Percentiles rank a stretch among this genome's conserved stretches.
These are phyloP conservation scores for Cyclanthera cordifolia DNA, from an alignment of 306 rosid species.

Conservation along the genomic window DNA sequence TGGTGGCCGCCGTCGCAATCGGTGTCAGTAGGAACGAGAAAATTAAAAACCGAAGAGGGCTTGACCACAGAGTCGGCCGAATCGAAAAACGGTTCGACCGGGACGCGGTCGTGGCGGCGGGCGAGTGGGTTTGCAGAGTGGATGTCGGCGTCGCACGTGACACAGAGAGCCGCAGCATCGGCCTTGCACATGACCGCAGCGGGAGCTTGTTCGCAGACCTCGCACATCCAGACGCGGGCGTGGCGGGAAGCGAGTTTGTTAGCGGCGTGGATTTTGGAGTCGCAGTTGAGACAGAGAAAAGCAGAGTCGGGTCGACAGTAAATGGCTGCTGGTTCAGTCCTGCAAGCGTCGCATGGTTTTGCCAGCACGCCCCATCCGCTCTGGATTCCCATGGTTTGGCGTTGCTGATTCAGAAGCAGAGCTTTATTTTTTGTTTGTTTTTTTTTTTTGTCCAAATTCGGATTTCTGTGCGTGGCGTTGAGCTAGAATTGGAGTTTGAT, in stretches of 20 bases:
- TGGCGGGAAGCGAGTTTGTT: constrained; percentile 55
- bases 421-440: not conserved
- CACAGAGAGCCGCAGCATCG: constrained; percentile 85
- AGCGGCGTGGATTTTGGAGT: constrained; percentile 52
- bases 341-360: constrained; percentile 74
- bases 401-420: not conserved
- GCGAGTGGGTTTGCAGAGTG: constrained; percentile 91
- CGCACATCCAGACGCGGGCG: constrained; percentile 90
- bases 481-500: not conserved
- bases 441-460: not conserved
- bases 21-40: constrained; percentile 21
- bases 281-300: constrained; percentile 71
- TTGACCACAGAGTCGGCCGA: constrained; percentile 40
- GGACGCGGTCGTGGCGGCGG: constrained; percentile 82
- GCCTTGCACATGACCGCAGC: constrained; percentile 92
- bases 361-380: constrained; percentile 36
- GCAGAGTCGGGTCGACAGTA: constrained; percentile 68
- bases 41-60: constrained; percentile 29
- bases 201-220: constrained; percentile 92
- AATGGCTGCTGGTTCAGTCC: constrained; percentile 35
- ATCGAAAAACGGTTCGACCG: constrained; percentile 72
- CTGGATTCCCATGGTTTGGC: constrained; percentile 40
- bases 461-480: not conserved
- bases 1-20: constrained; percentile 12
- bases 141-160: constrained; percentile 80